phyloP scores from a whole-genome alignment of 352 stramenopile genomes.

The Globisporangium apiculatum region DNA sequence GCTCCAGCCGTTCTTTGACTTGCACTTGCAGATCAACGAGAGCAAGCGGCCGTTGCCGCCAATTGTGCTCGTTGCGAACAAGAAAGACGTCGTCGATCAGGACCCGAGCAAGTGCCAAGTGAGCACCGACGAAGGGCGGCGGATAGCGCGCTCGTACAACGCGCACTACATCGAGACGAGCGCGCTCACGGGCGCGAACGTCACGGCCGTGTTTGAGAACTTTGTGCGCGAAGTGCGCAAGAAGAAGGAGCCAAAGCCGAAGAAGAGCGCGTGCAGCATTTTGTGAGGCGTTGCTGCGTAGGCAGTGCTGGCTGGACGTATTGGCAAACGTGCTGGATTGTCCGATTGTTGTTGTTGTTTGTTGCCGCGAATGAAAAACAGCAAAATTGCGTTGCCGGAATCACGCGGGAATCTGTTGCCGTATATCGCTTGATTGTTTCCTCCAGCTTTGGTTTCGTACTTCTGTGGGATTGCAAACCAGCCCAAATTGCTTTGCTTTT shows the following conservation, averaged over 20 bases:
- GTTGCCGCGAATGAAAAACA: too few species aligned
- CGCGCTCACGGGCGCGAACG: slow-evolving; percentile 77
- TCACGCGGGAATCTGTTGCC: too few species aligned
- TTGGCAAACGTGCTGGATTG: too few species aligned
- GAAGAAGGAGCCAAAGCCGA: slow-evolving; percentile 68
- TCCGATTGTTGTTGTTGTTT: too few species aligned
- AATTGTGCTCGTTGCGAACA: slow-evolving; percentile 87
- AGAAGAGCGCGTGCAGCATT: slow-evolving; percentile 67
- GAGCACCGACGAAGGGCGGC: slow-evolving; percentile 75
- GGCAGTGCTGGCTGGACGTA: too few species aligned
- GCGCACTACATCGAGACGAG: slow-evolving; percentile 86
- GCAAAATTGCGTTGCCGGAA: too few species aligned
- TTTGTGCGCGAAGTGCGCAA: slow-evolving; percentile 82
- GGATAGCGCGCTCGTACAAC: slow-evolving; percentile 84
- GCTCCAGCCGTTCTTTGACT: slow-evolving; percentile 83
- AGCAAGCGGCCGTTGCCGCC: slow-evolving; percentile 64
- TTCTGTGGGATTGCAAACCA: background rate
- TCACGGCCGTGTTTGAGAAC: slow-evolving; percentile 83
- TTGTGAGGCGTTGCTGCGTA: slow-evolving; percentile 21
- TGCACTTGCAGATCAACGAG: slow-evolving; percentile 88
- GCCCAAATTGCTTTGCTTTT: background rate
- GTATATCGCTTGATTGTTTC: too few species aligned
- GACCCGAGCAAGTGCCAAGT: slow-evolving; percentile 79
- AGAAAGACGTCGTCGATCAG: slow-evolving; percentile 82
- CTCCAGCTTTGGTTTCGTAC: too few species aligned